Evolutionary conservation across 495 filamentous ascomycete species (phyloP).

Genomic region (Aspergillus baeticus): DNA sequence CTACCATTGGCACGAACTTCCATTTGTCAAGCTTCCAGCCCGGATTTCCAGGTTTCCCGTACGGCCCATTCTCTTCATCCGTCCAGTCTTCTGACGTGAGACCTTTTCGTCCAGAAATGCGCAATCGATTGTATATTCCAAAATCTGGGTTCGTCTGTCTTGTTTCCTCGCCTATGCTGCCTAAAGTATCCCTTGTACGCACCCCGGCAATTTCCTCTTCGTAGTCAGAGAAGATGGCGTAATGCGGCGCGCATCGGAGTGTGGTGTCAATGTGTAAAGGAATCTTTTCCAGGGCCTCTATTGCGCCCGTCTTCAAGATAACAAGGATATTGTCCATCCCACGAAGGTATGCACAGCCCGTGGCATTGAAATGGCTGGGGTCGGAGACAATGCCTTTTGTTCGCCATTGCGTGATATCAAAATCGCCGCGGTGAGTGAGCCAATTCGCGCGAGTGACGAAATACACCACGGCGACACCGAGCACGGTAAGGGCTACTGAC

Average conservation of each 20-base stretch:
- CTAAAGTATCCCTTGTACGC: conserved; percentile 40
- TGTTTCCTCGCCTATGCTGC: conserved; percentile 31
- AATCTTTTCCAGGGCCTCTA: conserved; percentile 36
- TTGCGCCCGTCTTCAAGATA: conserved; percentile 44
- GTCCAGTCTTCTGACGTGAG: conserved; percentile 28
- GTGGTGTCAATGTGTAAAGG: conserved; percentile 42
- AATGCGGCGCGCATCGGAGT: conserved; percentile 40
- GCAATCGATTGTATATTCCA: conserved; percentile 38
- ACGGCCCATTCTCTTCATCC: conserved; percentile 34
- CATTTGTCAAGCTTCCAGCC: conserved; percentile 51
- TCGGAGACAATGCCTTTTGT: neutral
- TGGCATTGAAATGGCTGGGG: neutral
- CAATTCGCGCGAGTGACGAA: neutral
- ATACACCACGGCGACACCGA: neutral
- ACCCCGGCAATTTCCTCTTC: conserved; percentile 41
- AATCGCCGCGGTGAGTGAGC: neutral
- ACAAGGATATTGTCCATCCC: conserved; percentile 40
- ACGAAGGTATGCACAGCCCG: neutral
- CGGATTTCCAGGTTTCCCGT: conserved; percentile 36
- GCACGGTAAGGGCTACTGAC: neutral
- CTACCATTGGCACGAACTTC: conserved; percentile 48
- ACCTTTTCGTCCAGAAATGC: conserved; percentile 35
- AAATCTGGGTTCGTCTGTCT: conserved; percentile 43
- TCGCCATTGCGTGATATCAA: neutral
- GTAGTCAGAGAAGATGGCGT: conserved; percentile 48